Evolutionary conservation across 331 rosid genomes (phyloP).

Genomic region (Prunus yedoensis): DNA sequence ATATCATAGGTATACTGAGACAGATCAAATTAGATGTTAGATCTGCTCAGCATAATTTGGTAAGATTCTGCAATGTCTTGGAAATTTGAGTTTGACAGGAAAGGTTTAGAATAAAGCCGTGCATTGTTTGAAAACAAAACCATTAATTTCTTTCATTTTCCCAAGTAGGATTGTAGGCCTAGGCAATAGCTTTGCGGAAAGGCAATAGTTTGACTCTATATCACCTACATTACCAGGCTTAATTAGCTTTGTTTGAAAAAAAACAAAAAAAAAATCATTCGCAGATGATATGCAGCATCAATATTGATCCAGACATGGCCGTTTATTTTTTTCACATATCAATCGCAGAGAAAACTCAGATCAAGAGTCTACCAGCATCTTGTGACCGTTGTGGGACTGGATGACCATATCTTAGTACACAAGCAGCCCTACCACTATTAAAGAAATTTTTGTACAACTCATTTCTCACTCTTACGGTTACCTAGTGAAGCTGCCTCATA

Average conservation of each 20-base stretch:
- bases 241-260: not conserved
- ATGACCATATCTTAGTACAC: not conserved
- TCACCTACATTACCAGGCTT: not conserved
- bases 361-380: not conserved
- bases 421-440: not conserved
- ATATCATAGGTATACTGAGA: too few relatives aligned
- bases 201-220: not conserved
- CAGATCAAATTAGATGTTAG: too few relatives aligned
- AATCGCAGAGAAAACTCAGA: not conserved
- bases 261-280: not conserved
- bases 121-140: not conserved
- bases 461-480: not conserved
- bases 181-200: not conserved
- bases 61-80: not conserved
- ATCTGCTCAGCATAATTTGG: not conserved
- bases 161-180: not conserved
- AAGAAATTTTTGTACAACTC: not conserved
- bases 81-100: not conserved
- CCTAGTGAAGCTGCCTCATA: not conserved
- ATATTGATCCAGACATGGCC: not conserved
- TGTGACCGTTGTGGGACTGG: conserved; percentile 1
- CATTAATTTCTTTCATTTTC: not conserved
- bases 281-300: not conserved
- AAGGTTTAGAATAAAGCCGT: not conserved
- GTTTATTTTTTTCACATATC: not conserved